These are phyloP conservation scores for Quercus lobata DNA, from an alignment of 331 rosid genomes.

Conservation along the genomic window DNA sequence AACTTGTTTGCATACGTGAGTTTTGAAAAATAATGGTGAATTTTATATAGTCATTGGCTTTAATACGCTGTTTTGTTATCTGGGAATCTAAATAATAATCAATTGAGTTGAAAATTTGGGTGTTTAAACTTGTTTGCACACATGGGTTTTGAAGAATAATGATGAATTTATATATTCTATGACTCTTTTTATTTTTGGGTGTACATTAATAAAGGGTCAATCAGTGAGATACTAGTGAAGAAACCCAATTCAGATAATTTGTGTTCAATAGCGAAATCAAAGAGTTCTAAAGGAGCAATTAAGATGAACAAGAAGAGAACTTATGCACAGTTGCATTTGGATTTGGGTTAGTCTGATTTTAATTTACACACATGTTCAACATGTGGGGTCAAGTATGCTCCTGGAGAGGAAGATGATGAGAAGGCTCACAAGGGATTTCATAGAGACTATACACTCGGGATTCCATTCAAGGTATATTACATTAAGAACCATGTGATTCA, in stretches of 20 bases:
- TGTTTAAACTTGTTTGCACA: background rate
- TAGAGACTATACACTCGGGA: slow-evolving; percentile 47
- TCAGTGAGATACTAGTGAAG: background rate
- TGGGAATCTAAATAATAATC: too few species aligned
- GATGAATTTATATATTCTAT: background rate
- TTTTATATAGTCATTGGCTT: too few species aligned
- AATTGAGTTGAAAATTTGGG: background rate
- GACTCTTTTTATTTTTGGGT: background rate
- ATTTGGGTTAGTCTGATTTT: slow-evolving; percentile 78
- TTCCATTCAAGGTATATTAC: slow-evolving; percentile 49
- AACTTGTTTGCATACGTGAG: too few species aligned
- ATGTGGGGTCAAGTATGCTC: slow-evolving; percentile 61
- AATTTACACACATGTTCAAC: slow-evolving; percentile 46
- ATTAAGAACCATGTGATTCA: too few species aligned
- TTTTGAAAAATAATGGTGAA: too few species aligned
- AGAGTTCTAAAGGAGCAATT: slow-evolving; percentile 21
- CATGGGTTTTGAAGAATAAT: background rate
- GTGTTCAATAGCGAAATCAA: background rate
- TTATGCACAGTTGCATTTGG: slow-evolving; percentile 73
- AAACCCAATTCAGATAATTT: background rate
- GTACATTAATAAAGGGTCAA: background rate
- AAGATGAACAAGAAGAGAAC: slow-evolving; percentile 73
- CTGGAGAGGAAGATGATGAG: slow-evolving; percentile 63
- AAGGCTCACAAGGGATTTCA: slow-evolving; percentile 69
- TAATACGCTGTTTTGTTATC: too few species aligned